Evolutionary conservation across 2,329 filamentous ascomycete genomes (phyloP).

Genomic region (Calcarisporium arbuscula): DNA sequence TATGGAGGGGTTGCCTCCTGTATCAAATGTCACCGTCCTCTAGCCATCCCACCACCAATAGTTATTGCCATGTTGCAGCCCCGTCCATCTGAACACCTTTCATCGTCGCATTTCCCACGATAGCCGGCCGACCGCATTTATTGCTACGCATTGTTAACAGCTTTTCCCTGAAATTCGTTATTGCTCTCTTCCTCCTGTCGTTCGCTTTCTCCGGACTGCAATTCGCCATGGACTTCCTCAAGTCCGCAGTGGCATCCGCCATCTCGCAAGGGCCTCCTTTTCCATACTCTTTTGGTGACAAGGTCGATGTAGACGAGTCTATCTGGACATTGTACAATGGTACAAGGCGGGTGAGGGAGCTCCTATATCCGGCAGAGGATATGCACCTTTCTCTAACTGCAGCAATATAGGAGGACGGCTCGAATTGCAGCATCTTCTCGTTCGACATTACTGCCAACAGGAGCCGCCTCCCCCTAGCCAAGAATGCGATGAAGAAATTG

Average conservation of each 20-base stretch:
- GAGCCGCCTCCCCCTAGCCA: conserved; percentile 75
- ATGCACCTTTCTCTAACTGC: conserved; percentile 2
- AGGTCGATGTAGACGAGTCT: conserved; percentile 84
- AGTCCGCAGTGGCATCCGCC: conserved; percentile 92
- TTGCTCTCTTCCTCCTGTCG: neutral
- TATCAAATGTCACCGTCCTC: no score
- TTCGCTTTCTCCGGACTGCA: no score
- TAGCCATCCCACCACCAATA: no score
- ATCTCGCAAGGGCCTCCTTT: conserved; percentile 93
- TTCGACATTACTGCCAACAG: conserved; percentile 84
- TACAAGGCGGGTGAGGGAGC: conserved; percentile 66
- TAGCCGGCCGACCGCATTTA: no score
- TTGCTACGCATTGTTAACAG: no score
- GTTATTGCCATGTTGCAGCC: no score
- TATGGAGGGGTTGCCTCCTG: no score
- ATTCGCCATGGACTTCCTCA: conserved; percentile 85
- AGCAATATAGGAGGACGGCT: conserved; percentile 71
- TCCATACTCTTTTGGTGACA: conserved; percentile 87
- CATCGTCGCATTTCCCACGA: no score
- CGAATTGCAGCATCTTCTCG: conserved; percentile 91
- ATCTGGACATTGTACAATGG: conserved; percentile 97
- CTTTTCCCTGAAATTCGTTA: neutral
- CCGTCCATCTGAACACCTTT: no score
- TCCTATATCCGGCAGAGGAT: neutral
- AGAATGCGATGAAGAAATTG: conserved; percentile 89